phyloP scores from a whole-genome alignment of 192 early-diverging fungal genomes.

The Diversispora eburnea region DNA sequence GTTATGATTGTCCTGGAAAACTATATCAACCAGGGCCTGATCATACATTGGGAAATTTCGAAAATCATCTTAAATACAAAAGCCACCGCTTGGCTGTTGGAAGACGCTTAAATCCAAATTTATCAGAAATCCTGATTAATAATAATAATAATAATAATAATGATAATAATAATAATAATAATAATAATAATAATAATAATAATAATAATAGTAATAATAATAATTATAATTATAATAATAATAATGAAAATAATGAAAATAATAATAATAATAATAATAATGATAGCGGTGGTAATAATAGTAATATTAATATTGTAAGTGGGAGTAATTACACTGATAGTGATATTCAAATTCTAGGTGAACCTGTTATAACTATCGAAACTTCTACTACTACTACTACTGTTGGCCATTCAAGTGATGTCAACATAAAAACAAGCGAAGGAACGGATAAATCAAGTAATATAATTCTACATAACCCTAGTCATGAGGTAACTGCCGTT shows the following conservation, averaged over 20 bases:
- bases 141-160: background rate
- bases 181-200: too few relatives aligned
- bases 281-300: too few relatives aligned
- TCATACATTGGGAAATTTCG: conserved; percentile 47
- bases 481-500: conserved; percentile 1
- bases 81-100: conserved; percentile 30
- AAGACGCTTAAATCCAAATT: conserved; percentile 21
- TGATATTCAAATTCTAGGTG: too few relatives aligned
- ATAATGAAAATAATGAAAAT: too few relatives aligned
- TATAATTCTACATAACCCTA: background rate
- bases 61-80: conserved; percentile 50
- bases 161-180: background rate
- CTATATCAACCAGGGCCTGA: conserved; percentile 48
- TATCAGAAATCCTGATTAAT: background rate
- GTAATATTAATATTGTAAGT: too few relatives aligned
- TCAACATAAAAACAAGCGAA: background rate
- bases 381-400: too few relatives aligned
- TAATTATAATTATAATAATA: too few relatives aligned
- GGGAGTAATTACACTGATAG: too few relatives aligned
- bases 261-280: too few relatives aligned
- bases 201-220: too few relatives aligned
- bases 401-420: background rate
- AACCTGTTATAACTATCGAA: too few relatives aligned
- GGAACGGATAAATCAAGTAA: background rate
- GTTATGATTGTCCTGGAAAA: conserved; percentile 50